Conservation (phyloP, 164 flowering plant genomes). For the Aristolochia californica region DNA sequence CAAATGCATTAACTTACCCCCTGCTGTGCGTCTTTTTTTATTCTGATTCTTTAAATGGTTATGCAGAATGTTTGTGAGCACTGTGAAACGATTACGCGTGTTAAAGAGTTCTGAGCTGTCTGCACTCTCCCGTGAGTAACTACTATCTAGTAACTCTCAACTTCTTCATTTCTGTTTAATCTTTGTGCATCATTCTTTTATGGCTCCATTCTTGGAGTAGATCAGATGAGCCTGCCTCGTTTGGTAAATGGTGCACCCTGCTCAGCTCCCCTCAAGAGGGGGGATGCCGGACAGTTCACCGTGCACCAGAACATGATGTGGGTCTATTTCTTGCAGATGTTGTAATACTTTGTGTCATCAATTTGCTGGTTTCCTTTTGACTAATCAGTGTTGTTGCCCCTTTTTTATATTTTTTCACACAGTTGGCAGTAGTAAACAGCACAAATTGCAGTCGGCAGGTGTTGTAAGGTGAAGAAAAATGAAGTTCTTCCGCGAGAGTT, state of each 20-base stretch:
- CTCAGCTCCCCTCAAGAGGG: too few species aligned
- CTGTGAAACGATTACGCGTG: slow-evolving; percentile 50
- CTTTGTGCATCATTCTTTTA: not conserved
- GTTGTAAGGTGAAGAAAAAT: slow-evolving; percentile 1
- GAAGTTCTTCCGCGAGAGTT: not conserved
- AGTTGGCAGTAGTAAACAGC: slow-evolving; percentile 2
- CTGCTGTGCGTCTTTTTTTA: too few species aligned
- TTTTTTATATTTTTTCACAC: not conserved
- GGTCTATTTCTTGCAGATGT: too few species aligned
- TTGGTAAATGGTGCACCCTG: too few species aligned
- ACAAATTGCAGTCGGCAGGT: not conserved
- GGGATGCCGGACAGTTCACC: too few species aligned
- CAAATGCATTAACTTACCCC: too few species aligned
- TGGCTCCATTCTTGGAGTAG: not conserved
- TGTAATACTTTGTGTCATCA: too few species aligned
- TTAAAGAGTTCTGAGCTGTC: slow-evolving; percentile 39
- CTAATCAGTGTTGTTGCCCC: not conserved
- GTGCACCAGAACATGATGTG: too few species aligned
- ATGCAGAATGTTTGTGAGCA: slow-evolving; percentile 51
- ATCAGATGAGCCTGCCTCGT: too few species aligned
- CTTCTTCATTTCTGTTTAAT: not conserved
- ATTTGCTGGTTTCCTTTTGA: not conserved
- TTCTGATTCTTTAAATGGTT: not conserved
- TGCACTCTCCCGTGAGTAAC: slow-evolving; percentile 22
- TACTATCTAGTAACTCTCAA: not conserved